A percentile compares a stretch with the other conserved stretches of the same genome.
These are phyloP conservation scores for Aspergillus proliferans DNA, from an alignment of 2,329 filamentous ascomycete genomes.

Conservation along the genomic window DNA sequence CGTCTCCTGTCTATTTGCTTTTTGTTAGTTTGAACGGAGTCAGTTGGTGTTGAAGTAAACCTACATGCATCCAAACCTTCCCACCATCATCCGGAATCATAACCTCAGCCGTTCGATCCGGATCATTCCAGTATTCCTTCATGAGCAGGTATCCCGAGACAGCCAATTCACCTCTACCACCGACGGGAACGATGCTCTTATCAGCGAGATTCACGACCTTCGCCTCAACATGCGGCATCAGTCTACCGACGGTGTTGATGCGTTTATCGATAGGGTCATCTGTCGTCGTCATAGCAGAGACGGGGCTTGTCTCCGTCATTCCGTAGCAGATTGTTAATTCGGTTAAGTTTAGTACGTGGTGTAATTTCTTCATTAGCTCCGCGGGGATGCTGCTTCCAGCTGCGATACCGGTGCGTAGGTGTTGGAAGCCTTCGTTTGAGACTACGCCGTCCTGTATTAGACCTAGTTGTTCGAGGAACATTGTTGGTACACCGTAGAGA, in stretches of 20 bases:
- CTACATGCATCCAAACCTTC: constrained; percentile 69
- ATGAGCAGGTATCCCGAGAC: constrained; percentile 82
- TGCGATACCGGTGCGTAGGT: constrained; percentile 82
- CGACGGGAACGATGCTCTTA: constrained; percentile 55
- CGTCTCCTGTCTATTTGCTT: constrained; percentile 66
- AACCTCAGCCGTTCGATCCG: constrained; percentile 61
- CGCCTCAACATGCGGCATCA: constrained; percentile 73
- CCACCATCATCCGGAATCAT: constrained; percentile 52
- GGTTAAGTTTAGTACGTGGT: constrained; percentile 65
- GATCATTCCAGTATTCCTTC: constrained; percentile 83
- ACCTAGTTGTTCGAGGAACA: constrained; percentile 86
- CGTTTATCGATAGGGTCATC: constrained; percentile 67
- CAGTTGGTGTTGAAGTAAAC: constrained; percentile 9
- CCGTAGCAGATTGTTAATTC: constrained; percentile 93
- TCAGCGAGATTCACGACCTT: constrained; percentile 71
- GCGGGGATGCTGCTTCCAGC: constrained; percentile 81
- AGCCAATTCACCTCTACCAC: constrained; percentile 71
- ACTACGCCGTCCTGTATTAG: constrained; percentile 54
- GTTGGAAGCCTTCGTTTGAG: constrained; percentile 50
- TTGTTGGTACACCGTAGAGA: constrained; percentile 86
- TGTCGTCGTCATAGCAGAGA: constrained; percentile 71
- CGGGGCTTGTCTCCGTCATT: constrained; percentile 81
- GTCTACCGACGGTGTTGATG: constrained; percentile 68
- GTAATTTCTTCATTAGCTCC: constrained; percentile 61
- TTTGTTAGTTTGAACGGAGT: background rate